Percentiles rank a stretch among this genome's conserved stretches.
phyloP scores from a whole-genome alignment of 2,329 filamentous ascomycete genomes.

The Clonostachys byssicola region DNA sequence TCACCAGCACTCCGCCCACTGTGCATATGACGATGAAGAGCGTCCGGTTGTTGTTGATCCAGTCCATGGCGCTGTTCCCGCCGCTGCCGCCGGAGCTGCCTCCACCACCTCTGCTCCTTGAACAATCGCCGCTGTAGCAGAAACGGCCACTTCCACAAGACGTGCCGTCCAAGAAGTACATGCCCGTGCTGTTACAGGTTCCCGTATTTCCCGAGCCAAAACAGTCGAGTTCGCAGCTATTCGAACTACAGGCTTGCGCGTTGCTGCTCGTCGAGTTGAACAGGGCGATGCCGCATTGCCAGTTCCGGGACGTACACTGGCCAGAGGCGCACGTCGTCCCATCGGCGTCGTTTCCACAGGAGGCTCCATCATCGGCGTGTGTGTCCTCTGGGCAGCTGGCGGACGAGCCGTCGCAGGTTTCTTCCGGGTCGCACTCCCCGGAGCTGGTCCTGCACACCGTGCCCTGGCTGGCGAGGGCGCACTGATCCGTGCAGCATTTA shows the following conservation, averaged over 20 bases:
- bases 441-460: conserved; percentile 78
- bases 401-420: conserved; percentile 71
- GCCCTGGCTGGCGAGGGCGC: conserved; percentile 61
- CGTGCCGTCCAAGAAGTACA: conserved; percentile 84
- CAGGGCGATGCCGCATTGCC: conserved; percentile 84
- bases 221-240: conserved; percentile 75
- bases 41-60: conserved; percentile 72
- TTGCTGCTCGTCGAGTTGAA: conserved; percentile 69
- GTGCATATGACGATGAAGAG: conserved; percentile 78
- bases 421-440: conserved; percentile 79
- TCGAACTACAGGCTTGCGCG: conserved; percentile 73
- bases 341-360: conserved; percentile 52
- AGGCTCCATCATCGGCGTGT: conserved; percentile 63
- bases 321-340: conserved; percentile 80
- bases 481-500: conserved; percentile 69
- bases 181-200: conserved; percentile 70
- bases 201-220: conserved; percentile 62
- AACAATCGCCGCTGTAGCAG: conserved; percentile 76
- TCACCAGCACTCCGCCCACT: conserved; percentile 71
- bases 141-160: conserved; percentile 76
- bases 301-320: conserved; percentile 88
- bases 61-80: conserved; percentile 65
- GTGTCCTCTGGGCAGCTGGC: conserved; percentile 72
- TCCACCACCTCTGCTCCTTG: conserved; percentile 10
- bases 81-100: conserved; percentile 52